Evolutionary conservation across 306 rosid species (phyloP), one percentile per base, ranked within the genome.

Genomic region (Inga laurina): DNA sequence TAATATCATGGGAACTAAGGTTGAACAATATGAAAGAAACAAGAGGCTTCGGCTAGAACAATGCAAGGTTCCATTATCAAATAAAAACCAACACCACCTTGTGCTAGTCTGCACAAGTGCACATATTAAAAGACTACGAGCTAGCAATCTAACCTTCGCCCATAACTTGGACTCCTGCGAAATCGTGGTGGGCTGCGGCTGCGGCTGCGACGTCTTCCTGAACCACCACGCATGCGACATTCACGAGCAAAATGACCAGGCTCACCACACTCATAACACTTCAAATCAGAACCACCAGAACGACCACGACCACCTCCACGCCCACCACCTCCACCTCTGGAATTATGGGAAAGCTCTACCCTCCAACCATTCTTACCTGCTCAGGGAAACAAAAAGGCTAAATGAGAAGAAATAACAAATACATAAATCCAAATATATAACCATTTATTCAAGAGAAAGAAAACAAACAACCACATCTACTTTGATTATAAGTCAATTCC

Each of bases 241-340:
- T 96, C 99, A 44, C 99, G 98, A 62, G 99, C 99, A 90, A 96
- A 96, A 77, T 96, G 99, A 59, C 99, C 99, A 61, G 99, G 94
- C 84, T 96, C 99, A 87, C 99, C 99, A 85, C 99, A 96, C 89
- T 96, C 99, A 0, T 96, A 96, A 78, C 99, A 96, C 80, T 96
- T 96, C 92, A 96, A 82, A 88, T 94, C 99, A 86, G 99, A 96
- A 78, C 99, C 97, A 3, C 99, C 97, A 52, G 92, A 87, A 3
- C 99, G 94, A 52, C 99, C 97, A 74, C 97, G 89, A 2, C 98
- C 98, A 0, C 94, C 97, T 27, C 76, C 76, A 24, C 76, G 57
- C 12, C 76, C 76, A 22, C 86, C 82, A 39, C 87, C 87, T 4
- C 98, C 98, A 39, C 90, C 94, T 88, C 98, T 91, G 54, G 99